Evolutionary conservation across 306 rosid genomes (phyloP).

Genomic region (Abrus pulchellus): DNA sequence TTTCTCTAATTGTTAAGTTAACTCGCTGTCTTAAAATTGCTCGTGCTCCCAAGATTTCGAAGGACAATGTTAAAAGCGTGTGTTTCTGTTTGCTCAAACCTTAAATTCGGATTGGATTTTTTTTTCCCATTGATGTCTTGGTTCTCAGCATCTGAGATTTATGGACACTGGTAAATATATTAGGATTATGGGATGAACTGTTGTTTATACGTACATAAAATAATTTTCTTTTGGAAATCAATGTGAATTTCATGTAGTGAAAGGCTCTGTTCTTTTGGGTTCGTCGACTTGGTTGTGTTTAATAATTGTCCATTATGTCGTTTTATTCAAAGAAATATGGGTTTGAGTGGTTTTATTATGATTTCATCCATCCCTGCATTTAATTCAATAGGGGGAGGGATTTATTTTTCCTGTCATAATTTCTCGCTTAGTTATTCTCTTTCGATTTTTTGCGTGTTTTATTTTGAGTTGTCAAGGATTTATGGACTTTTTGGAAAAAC

Average conservation of each 20-base stretch:
- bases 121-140: background rate
- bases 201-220: background rate
- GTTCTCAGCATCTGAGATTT: constrained; percentile 38
- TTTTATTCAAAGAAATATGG: too few species aligned
- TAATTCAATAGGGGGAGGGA: background rate
- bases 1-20: background rate
- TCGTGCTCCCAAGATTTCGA: background rate
- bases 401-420: background rate
- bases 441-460: background rate
- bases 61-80: background rate
- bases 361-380: background rate
- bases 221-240: background rate
- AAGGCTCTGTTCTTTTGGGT: constrained; percentile 10
- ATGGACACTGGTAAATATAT: constrained; percentile 9
- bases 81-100: constrained; percentile 23
- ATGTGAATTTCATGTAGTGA: background rate
- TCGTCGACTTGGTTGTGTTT: constrained; percentile 23
- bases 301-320: background rate
- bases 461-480: background rate
- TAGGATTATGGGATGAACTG: background rate
- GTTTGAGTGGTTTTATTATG: constrained; percentile 1
- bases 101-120: constrained; percentile 28
- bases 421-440: constrained; percentile 3
- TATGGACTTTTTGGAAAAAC: background rate
- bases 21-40: background rate